Conservation (phyloP, 495 filamentous ascomycete genomes). For the Aspergillus cavernicola region DNA sequence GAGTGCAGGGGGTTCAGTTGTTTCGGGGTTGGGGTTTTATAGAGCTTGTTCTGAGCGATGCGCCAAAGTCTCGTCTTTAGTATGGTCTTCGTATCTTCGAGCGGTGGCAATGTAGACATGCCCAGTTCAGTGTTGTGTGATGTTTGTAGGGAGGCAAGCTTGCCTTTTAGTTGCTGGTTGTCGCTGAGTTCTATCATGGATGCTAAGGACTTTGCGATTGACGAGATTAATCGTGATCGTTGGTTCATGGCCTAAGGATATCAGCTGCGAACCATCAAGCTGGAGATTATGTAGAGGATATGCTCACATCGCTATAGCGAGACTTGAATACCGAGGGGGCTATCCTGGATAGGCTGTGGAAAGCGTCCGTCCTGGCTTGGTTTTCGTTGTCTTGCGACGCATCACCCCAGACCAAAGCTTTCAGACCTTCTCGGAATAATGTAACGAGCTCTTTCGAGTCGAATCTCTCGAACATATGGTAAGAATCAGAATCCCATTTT, state of each 20-base stretch:
- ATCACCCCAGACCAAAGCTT: slow-evolving; percentile 20
- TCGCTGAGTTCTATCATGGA: slow-evolving; percentile 26
- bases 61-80: slow-evolving; percentile 28
- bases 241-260: slow-evolving; percentile 36
- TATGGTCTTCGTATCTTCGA: slow-evolving; percentile 1
- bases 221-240: slow-evolving; percentile 31
- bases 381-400: not conserved
- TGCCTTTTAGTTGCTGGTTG: slow-evolving; percentile 12
- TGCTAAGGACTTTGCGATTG: slow-evolving; percentile 32
- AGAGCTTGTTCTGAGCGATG: slow-evolving; percentile 24
- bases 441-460: slow-evolving; percentile 1
- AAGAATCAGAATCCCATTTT: not conserved
- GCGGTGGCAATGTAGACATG: not conserved
- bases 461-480: not conserved
- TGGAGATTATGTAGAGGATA: no score
- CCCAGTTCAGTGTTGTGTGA: not conserved
- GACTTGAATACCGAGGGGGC: slow-evolving; percentile 35
- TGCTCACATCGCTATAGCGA: slow-evolving; percentile 33
- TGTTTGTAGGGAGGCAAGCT: slow-evolving; percentile 6
- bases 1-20: not conserved
- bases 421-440: slow-evolving; percentile 29
- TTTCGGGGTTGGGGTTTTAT: slow-evolving; percentile 8
- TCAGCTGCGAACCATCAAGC: not conserved
- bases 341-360: slow-evolving; percentile 20
- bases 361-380: not conserved